These are phyloP conservation scores for Seiridium cupressi DNA, from an alignment of 2,329 filamentous ascomycete genomes.

Conservation along the genomic window DNA sequence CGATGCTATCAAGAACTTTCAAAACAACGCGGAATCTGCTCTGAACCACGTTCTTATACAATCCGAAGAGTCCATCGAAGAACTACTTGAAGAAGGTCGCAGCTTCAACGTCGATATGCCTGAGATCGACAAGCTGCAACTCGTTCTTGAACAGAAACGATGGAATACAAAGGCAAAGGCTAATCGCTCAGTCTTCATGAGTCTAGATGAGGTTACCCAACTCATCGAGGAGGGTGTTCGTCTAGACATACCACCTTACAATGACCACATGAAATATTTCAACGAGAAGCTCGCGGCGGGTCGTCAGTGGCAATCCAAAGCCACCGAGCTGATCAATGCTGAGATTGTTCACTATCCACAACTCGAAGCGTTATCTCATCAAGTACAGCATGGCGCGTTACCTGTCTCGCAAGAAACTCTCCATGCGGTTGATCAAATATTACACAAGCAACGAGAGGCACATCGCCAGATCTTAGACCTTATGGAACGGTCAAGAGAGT, in stretches of 20 bases:
- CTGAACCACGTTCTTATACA: slow-evolving; percentile 64
- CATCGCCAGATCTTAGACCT: slow-evolving; percentile 84
- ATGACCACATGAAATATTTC: slow-evolving; percentile 75
- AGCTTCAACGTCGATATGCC: slow-evolving; percentile 89
- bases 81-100: slow-evolving; percentile 85
- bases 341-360: slow-evolving; percentile 93
- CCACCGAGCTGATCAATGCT: slow-evolving; percentile 86
- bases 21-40: slow-evolving; percentile 68
- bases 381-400: slow-evolving; percentile 67
- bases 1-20: slow-evolving; percentile 81
- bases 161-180: slow-evolving; percentile 80
- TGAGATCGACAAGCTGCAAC: slow-evolving; percentile 80
- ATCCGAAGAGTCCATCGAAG: slow-evolving; percentile 75
- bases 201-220: slow-evolving; percentile 73
- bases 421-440: slow-evolving; percentile 80
- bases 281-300: slow-evolving; percentile 75
- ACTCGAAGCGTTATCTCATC: slow-evolving; percentile 83
- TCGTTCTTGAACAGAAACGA: slow-evolving; percentile 77
- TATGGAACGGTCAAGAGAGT: slow-evolving; percentile 72
- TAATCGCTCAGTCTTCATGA: slow-evolving; percentile 63
- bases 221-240: slow-evolving; percentile 76
- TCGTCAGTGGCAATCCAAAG: slow-evolving; percentile 88
- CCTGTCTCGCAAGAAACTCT: slow-evolving; percentile 83
- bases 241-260: slow-evolving; percentile 74
- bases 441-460: slow-evolving; percentile 93